These are phyloP conservation scores for Trichoderma brevicompactum DNA, from an alignment of 2,329 filamentous ascomycete genomes.

Conservation along the genomic window DNA sequence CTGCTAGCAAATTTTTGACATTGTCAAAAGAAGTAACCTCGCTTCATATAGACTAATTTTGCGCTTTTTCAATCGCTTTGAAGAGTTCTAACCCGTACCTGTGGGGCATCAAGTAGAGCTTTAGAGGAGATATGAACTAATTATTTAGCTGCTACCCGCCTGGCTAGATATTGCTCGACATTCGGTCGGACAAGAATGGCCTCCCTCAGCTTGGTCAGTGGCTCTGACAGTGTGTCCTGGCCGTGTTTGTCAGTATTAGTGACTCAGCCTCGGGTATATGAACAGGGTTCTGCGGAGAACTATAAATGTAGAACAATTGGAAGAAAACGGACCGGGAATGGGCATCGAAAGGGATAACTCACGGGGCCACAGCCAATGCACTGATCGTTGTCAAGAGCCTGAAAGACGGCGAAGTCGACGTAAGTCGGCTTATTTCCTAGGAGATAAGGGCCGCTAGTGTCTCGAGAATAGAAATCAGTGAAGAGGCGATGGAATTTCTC, in stretches of 20 bases:
- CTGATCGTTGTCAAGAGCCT: conserved; percentile 45
- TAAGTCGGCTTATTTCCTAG: conserved; percentile 45
- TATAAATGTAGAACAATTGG: too few relatives aligned
- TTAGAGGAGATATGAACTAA: too few relatives aligned
- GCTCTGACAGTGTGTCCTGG: conserved; percentile 14
- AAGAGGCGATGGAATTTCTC: conserved; percentile 25
- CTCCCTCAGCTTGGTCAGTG: conserved; percentile 15
- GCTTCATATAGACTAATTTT: too few relatives aligned
- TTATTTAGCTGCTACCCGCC: conserved; percentile 9
- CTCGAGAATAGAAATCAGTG: conserved; percentile 41
- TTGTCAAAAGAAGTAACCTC: too few relatives aligned
- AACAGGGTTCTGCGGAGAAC: too few relatives aligned
- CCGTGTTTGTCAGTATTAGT: background rate
- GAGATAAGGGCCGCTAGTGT: conserved; percentile 42
- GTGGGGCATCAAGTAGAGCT: too few relatives aligned
- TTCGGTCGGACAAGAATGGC: conserved; percentile 17
- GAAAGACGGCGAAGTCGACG: conserved; percentile 46
- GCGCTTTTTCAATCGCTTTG: too few relatives aligned
- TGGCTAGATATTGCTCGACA: conserved; percentile 2
- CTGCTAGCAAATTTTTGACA: too few relatives aligned
- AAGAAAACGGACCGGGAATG: background rate
- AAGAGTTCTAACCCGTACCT: too few relatives aligned
- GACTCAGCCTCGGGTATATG: background rate
- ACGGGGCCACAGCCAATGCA: conserved; percentile 34
- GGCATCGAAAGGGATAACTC: background rate